These are phyloP conservation scores for Puccinia triticina DNA, from an alignment of 1,284 basidiomycete species.

Conservation along the genomic window DNA sequence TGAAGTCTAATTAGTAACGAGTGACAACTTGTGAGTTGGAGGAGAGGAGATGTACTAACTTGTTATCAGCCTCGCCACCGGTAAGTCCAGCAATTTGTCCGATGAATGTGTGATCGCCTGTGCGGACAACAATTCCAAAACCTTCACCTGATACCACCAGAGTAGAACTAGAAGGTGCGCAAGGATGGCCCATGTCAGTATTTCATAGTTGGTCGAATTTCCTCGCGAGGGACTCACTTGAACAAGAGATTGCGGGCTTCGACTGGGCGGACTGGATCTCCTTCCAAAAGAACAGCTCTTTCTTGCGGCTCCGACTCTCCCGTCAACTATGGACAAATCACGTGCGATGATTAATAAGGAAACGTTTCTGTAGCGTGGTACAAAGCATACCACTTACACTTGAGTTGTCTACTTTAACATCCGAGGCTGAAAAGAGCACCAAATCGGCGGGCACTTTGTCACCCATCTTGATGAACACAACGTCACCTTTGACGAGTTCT, in stretches of 20 bases:
- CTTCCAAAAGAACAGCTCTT: conserved; percentile 64
- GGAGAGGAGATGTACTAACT: conserved; percentile 54
- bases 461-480: conserved; percentile 69
- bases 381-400: conserved; percentile 58
- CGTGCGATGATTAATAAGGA: not conserved
- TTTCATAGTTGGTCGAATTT: too few species aligned
- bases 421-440: conserved; percentile 66
- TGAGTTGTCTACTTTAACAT: conserved; percentile 72
- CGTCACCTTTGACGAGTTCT: conserved; percentile 71
- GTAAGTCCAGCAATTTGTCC: conserved; percentile 71
- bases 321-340: conserved; percentile 61
- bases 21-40: not conserved
- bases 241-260: conserved; percentile 72
- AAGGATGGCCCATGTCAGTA: not conserved
- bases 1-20: not conserved
- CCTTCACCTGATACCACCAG: conserved; percentile 71
- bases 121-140: conserved; percentile 71
- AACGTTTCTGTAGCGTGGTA: not conserved
- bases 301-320: conserved; percentile 73
- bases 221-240: conserved; percentile 60
- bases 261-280: conserved; percentile 65
- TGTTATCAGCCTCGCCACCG: conserved; percentile 68
- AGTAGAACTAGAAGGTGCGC: conserved; percentile 62
- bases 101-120: conserved; percentile 70
- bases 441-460: conserved; percentile 73